Base-by-base conservation (phyloP, 2,329 filamentous ascomycete genomes). In the Tolypocladium pustulatum region DNA sequence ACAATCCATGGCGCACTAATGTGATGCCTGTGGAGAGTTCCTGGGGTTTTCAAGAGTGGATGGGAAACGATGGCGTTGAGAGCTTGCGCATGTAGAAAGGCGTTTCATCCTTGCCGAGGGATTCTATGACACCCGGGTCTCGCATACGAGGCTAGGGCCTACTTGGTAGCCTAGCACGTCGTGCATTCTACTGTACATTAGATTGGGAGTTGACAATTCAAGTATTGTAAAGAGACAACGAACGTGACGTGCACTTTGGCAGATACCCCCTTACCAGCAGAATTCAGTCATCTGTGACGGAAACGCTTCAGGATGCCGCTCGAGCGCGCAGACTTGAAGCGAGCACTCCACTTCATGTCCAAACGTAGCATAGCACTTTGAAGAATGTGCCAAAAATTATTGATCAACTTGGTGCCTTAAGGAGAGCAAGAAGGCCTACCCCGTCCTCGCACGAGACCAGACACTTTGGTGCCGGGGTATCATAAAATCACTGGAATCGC, bases 1-100 rank as follows among this genome's bases (percentile, higher is more conserved):
- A 41, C 91, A 91, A 80, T 79, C 78, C 17, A 90, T 90, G 87
- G 72, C 69, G 41, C 68, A 72, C 17, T 78, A 65, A 64, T 30
- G 2, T 13, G 32, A 37, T 13, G 17, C 30, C 22, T 7, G 30
- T 7, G 8, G 6, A 8, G 20, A 0, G 30, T 22, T 27, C 20
- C 20, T 12, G 12, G 49, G 20, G 9, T 7, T 5, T 2, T 17
- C 15, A 4, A 22, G 30, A 52, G 20, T 34, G 30, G 22, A 17
- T 1, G 4, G 27, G 27, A 34, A n/a, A 12, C 4, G 17, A n/a
- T 30, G 30, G 49, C 30, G 49, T 52, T 52, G 10, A 13, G 30
- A 8, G 20, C 34, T 52, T 32, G 4, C 20, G 20, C 10, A 8
- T 36, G 22, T 22, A 27, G 9, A 30, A 34, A 12, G 9, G 27